phyloP scores from a whole-genome alignment of 2,329 filamentous ascomycete species.

The Huntiella decipiens region DNA sequence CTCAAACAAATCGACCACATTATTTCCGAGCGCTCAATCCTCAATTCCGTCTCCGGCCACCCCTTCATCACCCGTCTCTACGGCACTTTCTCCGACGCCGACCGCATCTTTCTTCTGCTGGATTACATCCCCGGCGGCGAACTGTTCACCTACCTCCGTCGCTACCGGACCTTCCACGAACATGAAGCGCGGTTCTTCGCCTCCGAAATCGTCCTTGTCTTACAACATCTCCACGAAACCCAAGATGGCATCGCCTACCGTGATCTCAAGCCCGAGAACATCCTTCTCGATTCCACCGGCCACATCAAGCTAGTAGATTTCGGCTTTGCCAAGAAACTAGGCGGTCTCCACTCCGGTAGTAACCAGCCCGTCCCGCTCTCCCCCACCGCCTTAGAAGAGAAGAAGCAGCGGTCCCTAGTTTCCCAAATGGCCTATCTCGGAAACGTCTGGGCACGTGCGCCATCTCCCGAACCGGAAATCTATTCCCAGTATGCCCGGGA shows the following conservation, averaged over 20 bases:
- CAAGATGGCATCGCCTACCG: slow-evolving; percentile 63
- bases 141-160: slow-evolving; percentile 65
- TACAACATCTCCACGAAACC: slow-evolving; percentile 63
- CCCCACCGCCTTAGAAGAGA: neutral
- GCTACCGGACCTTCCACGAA: slow-evolving; percentile 63
- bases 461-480: neutral
- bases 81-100: slow-evolving; percentile 60
- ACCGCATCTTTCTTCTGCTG: slow-evolving; percentile 66
- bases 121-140: slow-evolving; percentile 72
- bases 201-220: slow-evolving; percentile 63
- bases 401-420: neutral
- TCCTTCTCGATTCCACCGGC: slow-evolving; percentile 56
- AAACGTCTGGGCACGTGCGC: neutral
- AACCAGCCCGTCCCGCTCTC: neutral
- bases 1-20: slow-evolving; percentile 79
- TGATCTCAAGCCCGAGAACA: slow-evolving; percentile 68
- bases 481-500: slow-evolving; percentile 34
- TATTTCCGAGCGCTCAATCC: slow-evolving; percentile 61
- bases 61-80: slow-evolving; percentile 68
- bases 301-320: slow-evolving; percentile 75
- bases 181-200: slow-evolving; percentile 63
- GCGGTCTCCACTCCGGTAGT: slow-evolving; percentile 17
- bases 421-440: too few relatives aligned
- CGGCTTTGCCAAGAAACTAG: slow-evolving; percentile 65
- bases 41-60: slow-evolving; percentile 58